phyloP scores from a whole-genome alignment of 768 basidiomycete species.

The Macrolepiota albuminosa region DNA sequence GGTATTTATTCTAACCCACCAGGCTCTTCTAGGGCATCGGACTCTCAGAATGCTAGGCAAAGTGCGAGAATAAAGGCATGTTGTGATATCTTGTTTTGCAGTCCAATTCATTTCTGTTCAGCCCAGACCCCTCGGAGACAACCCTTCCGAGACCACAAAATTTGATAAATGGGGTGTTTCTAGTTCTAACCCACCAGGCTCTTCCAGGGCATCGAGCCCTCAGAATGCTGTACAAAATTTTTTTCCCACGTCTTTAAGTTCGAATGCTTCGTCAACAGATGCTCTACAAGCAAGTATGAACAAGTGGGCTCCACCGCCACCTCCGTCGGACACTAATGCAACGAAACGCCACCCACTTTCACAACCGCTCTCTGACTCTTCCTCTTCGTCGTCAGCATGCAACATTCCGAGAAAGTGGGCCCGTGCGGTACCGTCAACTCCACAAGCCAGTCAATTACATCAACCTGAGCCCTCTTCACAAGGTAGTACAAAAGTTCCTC shows the following conservation, averaged over 20 bases:
- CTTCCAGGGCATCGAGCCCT: neutral
- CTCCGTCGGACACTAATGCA: neutral
- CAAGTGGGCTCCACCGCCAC: slow-evolving; percentile 8
- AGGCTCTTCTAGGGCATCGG: neutral
- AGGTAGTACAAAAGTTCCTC: neutral
- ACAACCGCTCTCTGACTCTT: neutral
- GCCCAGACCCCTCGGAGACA: slow-evolving; percentile 6
- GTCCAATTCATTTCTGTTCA: slow-evolving; percentile 1
- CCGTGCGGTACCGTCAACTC: neutral
- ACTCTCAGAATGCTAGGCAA: neutral
- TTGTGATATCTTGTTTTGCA: neutral
- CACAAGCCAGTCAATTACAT: neutral
- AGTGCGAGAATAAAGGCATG: slow-evolving; percentile 37
- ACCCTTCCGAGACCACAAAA: slow-evolving; percentile 5
- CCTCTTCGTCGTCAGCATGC: slow-evolving; percentile 4
- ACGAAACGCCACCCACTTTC: neutral
- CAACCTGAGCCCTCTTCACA: neutral
- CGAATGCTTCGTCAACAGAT: neutral
- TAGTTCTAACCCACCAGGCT: too few relatives aligned
- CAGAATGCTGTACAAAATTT: neutral
- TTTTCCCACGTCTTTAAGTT: neutral
- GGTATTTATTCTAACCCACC: neutral
- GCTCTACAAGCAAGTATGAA: neutral
- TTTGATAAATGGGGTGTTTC: slow-evolving; percentile 15
- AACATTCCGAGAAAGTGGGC: slow-evolving; percentile 14